These are phyloP conservation scores for Verticillium dahliae DNA, from an alignment of 2,329 filamentous ascomycete species.

Conservation along the genomic window DNA sequence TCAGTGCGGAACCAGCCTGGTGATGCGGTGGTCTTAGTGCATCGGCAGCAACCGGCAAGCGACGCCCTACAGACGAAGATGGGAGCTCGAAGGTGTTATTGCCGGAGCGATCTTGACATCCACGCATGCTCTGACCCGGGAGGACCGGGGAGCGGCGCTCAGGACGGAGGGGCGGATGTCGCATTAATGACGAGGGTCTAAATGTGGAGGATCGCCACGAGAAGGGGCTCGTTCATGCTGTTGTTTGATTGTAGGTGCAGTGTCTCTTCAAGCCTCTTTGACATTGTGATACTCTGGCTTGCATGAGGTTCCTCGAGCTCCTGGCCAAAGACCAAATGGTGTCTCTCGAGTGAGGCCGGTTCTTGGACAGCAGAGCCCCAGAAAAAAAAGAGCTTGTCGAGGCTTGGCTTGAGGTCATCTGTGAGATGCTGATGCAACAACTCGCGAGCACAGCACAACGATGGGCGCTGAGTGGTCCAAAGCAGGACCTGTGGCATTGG, in stretches of 20 bases:
- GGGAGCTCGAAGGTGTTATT: not conserved
- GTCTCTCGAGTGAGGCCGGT: not conserved
- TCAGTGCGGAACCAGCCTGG: not conserved
- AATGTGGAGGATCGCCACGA: not conserved
- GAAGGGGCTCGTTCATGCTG: not conserved
- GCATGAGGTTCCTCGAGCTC: not conserved
- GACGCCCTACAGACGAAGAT: not conserved
- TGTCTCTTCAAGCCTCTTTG: no score
- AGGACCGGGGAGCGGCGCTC: not conserved
- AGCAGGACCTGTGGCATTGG: not conserved
- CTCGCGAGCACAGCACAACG: not conserved
- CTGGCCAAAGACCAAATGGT: no score
- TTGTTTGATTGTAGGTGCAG: not conserved
- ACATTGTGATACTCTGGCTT: not conserved
- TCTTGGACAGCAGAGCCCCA: not conserved
- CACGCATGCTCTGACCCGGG: not conserved
- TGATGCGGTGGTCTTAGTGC: not conserved
- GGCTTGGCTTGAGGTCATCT: not conserved
- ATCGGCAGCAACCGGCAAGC: not conserved
- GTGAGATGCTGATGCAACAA: slow-evolving; percentile 1
- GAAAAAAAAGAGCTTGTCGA: not conserved
- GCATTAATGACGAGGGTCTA: not conserved
- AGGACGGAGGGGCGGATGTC: not conserved
- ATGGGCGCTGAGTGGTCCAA: not conserved
- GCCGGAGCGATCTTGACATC: not conserved